Conservation (phyloP, 352 stramenopile genomes). For the Phytopythium oedochilum region DNA sequence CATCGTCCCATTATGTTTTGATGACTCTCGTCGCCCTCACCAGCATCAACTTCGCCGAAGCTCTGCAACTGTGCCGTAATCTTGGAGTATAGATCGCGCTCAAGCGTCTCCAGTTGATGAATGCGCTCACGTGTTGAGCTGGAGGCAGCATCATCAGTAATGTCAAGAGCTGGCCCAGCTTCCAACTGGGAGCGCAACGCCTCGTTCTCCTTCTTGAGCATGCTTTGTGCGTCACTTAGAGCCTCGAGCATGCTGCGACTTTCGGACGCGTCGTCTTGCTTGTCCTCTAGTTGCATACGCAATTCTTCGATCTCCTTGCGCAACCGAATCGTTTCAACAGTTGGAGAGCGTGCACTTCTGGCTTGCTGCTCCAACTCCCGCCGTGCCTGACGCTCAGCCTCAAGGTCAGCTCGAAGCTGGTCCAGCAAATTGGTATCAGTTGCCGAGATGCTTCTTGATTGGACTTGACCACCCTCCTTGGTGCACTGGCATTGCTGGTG, state of each 20-base stretch:
- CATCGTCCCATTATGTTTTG: not conserved
- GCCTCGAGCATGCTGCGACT: conserved; percentile 37
- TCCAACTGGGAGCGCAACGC: conserved; percentile 26
- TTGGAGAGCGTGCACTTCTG: not conserved
- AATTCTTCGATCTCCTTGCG: conserved; percentile 27
- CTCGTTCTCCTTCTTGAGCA: conserved; percentile 32
- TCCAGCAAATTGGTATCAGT: conserved; percentile 9
- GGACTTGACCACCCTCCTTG: not conserved
- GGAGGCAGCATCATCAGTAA: not conserved
- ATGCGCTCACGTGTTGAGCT: not conserved
- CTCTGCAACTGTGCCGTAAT: not conserved
- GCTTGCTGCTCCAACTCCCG: conserved; percentile 20
- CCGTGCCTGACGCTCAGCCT: conserved; percentile 22
- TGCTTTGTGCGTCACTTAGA: conserved; percentile 18
- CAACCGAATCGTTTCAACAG: conserved; percentile 13
- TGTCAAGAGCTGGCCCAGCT: not conserved
- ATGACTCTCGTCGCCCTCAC: not conserved
- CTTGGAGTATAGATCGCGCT: not conserved
- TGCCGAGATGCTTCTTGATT: not conserved
- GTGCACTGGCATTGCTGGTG: conserved; percentile 13
- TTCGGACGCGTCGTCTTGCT: conserved; percentile 28
- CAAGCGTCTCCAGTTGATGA: not conserved
- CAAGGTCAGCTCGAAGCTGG: conserved; percentile 29
- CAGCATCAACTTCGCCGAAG: not conserved
- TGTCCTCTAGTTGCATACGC: conserved; percentile 22